phyloP scores from a whole-genome alignment of 2,329 filamentous ascomycete species.

The Fusarium camptoceras region DNA sequence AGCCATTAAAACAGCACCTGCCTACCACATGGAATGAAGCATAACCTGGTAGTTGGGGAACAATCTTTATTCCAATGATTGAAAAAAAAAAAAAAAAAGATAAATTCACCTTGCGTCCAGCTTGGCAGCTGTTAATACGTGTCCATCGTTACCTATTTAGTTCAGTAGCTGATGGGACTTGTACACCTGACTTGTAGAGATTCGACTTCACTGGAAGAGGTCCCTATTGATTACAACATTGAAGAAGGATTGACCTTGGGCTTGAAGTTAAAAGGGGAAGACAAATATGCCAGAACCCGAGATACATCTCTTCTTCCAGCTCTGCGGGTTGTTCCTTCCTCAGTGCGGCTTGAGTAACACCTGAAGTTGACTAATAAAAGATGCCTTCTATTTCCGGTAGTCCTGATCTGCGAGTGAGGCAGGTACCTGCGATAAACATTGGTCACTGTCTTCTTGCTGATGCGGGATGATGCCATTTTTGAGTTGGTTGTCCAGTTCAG shows the following conservation, averaged over 20 bases:
- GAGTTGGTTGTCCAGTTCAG: constrained; percentile 20
- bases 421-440: background rate
- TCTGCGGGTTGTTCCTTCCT: background rate
- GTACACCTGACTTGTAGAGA: background rate
- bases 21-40: background rate
- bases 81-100: background rate
- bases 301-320: background rate
- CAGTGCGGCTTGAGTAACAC: background rate
- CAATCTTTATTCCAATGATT: background rate
- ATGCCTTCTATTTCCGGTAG: background rate
- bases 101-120: background rate
- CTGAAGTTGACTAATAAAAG: background rate
- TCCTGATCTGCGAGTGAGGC: background rate
- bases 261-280: background rate
- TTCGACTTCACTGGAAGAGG: background rate
- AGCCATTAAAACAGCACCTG: background rate
- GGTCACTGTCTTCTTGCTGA: background rate
- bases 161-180: background rate
- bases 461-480: background rate
- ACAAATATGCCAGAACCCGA: background rate
- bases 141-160: background rate
- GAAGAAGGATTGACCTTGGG: background rate
- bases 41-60: no score
- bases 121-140: background rate
- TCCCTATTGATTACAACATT: background rate